A percentile compares a stretch with the other conserved stretches of the same genome.
These are phyloP conservation scores for Sporisorium sorghi DNA, from an alignment of 1,284 basidiomycete genomes.

Conservation along the genomic window DNA sequence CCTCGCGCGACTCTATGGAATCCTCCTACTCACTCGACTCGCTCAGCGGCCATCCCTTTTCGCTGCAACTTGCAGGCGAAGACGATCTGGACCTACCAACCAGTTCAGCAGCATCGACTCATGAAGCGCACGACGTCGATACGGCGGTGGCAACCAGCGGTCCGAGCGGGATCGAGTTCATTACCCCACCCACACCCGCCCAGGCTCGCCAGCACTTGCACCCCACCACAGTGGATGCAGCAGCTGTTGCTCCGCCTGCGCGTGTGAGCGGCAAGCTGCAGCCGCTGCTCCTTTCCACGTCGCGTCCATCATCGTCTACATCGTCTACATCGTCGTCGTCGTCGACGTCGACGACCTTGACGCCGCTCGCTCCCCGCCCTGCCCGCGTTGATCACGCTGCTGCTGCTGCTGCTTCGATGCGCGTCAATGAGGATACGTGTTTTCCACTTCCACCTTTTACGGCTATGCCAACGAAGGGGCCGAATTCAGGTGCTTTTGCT, in stretches of 20 bases:
- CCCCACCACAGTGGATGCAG: background rate
- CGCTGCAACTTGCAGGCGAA: slow-evolving; percentile 25
- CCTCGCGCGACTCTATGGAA: slow-evolving; percentile 32
- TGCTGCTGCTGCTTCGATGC: slow-evolving; percentile 6
- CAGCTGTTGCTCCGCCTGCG: background rate
- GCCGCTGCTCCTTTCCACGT: slow-evolving; percentile 24
- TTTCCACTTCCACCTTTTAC: slow-evolving; percentile 32
- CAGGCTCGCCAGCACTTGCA: background rate
- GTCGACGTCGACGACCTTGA: slow-evolving; percentile 21
- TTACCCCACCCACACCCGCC: slow-evolving; percentile 5
- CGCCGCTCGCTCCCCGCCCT: slow-evolving; percentile 14
- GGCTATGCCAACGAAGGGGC: background rate
- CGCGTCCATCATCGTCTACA: slow-evolving; percentile 33
- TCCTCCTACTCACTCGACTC: slow-evolving; percentile 33
- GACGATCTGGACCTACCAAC: slow-evolving; percentile 7
- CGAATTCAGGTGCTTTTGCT: background rate
- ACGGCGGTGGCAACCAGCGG: slow-evolving; percentile 11
- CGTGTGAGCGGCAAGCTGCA: slow-evolving; percentile 11
- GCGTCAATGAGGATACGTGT: slow-evolving; percentile 19
- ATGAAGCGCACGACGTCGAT: slow-evolving; percentile 18
- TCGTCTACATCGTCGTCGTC: too few relatives aligned
- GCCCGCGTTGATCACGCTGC: too few relatives aligned
- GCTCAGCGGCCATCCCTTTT: slow-evolving; percentile 30
- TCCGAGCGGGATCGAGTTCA: slow-evolving; percentile 1
- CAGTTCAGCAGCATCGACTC: slow-evolving; percentile 23